Evolutionary conservation across 1,139 yeast genomes (phyloP), one percentile per base, ranked within the genome.

Genomic region (Nakaseomyces delphensis): DNA sequence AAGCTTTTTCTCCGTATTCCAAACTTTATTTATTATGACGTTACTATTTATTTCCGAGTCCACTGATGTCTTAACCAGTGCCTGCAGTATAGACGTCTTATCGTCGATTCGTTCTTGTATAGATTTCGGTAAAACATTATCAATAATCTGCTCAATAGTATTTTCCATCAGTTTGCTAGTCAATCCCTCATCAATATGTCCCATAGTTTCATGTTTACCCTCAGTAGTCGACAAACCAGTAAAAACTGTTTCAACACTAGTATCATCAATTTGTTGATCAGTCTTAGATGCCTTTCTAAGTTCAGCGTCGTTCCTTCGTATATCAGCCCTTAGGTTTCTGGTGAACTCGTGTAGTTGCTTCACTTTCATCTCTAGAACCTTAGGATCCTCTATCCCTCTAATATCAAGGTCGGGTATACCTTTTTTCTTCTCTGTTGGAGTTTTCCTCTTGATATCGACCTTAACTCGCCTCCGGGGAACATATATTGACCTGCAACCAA

Each of bases 71-170:
- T 14, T 20, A 7, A 38, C 32, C 15, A 27, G 24, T n/a, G 32
- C 33, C 23, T 8, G 16, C 16, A 38, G 13, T 15, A 21, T 28
- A 3, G 35, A n/a, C n/a, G 27, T n/a, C 13, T 57, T 53, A 30
- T 73, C 68, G 0, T 77, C 77, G 3, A 82, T 60, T 36, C 68
- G 64, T 1, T 66, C 63, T 14, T 64, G 52, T 5, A 81, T 63
- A 0, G 65, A 48, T 29, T 29, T 38, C 27, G 40, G 40, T 19
- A 38, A 16, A 4, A 38, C 35, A 11, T 29, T 14, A 29, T 38
- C 33, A 29, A 38, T 30, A 13, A 28, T 38, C 40, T 38, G 35
- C n/a, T 38, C 32, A 19, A 28, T 29, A 8, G 37, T 33, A 21
- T 21, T 20, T n/a, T 33, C 37, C 37, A 33, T 33, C 8, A 33